Percentiles rank a stretch among this genome's conserved stretches.
Evolutionary conservation across 768 basidiomycete genomes (phyloP).

Genomic region (Phanerochaete sordida): DNA sequence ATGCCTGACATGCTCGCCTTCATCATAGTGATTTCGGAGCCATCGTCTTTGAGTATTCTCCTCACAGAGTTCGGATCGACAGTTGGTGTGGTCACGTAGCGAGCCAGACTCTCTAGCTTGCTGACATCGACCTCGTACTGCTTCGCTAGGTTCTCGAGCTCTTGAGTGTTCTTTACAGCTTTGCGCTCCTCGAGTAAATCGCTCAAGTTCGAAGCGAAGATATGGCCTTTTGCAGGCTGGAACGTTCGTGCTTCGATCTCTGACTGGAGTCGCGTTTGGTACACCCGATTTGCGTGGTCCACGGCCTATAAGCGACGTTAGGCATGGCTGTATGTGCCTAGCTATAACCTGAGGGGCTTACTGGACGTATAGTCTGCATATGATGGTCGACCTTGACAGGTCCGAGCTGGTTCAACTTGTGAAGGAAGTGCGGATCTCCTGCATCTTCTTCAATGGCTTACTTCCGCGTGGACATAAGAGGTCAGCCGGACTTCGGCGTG

Average conservation of each 20-base stretch:
- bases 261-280: slow-evolving; percentile 50
- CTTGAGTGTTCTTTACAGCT: slow-evolving; percentile 32
- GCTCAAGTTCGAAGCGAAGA: slow-evolving; percentile 49
- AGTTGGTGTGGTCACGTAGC: slow-evolving; percentile 64
- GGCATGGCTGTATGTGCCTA: no score
- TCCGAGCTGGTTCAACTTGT: slow-evolving; percentile 61
- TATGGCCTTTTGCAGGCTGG: slow-evolving; percentile 43
- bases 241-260: slow-evolving; percentile 50
- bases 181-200: slow-evolving; percentile 67
- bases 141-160: slow-evolving; percentile 47
- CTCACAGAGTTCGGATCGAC: slow-evolving; percentile 44
- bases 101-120: slow-evolving; percentile 48
- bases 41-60: slow-evolving; percentile 46
- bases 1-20: slow-evolving; percentile 30
- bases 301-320: no score
- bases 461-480: neutral
- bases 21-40: slow-evolving; percentile 49
- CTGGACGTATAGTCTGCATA: slow-evolving; percentile 47
- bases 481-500: neutral
- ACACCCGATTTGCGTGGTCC: slow-evolving; percentile 39
- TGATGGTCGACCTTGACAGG: slow-evolving; percentile 69
- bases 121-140: slow-evolving; percentile 53
- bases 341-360: no score
- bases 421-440: slow-evolving; percentile 68
- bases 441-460: slow-evolving; percentile 61